These are phyloP conservation scores for Phytophthora palmivora DNA, from an alignment of 352 stramenopile genomes.

Conservation along the genomic window DNA sequence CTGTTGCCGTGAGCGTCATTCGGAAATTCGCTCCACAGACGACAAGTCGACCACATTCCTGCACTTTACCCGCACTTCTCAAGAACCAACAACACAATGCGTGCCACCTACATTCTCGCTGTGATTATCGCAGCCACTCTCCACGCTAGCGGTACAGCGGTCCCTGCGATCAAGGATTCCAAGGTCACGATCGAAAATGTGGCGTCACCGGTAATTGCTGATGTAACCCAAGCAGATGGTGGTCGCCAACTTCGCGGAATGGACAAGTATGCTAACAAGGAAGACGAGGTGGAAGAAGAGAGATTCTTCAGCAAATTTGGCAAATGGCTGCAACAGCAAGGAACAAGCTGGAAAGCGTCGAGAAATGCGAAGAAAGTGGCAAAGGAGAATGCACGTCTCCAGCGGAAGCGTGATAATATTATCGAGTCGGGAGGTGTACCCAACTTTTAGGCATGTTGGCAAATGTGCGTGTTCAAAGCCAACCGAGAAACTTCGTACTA, in stretches of 20 bases:
- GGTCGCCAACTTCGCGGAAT: not conserved
- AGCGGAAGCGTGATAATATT: no score
- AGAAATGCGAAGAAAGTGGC: no score
- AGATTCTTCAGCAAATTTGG: not conserved
- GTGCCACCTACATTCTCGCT: not conserved
- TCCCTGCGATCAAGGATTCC: not conserved
- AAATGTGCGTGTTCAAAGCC: no score
- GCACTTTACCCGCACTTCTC: not conserved
- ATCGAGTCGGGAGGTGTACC: no score
- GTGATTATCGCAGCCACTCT: not conserved
- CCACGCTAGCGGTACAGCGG: not conserved
- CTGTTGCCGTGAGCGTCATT: not conserved
- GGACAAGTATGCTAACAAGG: not conserved
- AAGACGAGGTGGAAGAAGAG: not conserved
- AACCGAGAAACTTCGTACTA: no score
- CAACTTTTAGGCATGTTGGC: no score
- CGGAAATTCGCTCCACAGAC: not conserved
- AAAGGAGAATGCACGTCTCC: no score
- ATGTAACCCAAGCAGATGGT: not conserved
- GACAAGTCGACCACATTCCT: not conserved
- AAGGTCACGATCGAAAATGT: not conserved
- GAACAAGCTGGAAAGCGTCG: no score
- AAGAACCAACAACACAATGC: not conserved
- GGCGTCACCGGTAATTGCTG: not conserved
- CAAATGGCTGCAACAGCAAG: no score